Evolutionary conservation across 1,139 yeast genomes (phyloP).

Genomic region (Blastobotrys capitulatus): DNA sequence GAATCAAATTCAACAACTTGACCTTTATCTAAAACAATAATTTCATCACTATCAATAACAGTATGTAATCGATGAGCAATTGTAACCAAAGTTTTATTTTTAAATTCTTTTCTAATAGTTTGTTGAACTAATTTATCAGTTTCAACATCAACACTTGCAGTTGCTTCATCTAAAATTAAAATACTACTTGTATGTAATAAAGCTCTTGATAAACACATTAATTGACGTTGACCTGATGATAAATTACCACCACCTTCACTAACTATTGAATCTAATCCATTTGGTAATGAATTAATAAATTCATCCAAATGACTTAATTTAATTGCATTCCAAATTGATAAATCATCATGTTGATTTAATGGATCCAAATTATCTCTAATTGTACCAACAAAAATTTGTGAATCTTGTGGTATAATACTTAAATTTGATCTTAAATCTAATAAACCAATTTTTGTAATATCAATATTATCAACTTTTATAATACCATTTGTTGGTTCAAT

Average conservation of each 20-base stretch:
- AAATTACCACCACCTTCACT: slow-evolving; percentile 69
- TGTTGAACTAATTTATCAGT: slow-evolving; percentile 72
- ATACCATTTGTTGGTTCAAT: slow-evolving; percentile 58
- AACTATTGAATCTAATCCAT: slow-evolving; percentile 39
- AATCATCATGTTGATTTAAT: slow-evolving; percentile 44
- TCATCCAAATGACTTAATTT: slow-evolving; percentile 78
- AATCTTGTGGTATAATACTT: slow-evolving; percentile 73
- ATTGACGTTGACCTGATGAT: slow-evolving; percentile 74
- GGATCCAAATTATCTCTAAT: slow-evolving; percentile 67
- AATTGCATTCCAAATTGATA: slow-evolving; percentile 74
- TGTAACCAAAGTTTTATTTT: slow-evolving; percentile 63
- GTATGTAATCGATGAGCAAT: slow-evolving; percentile 84
- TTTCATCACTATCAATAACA: slow-evolving; percentile 70
- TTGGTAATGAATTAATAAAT: slow-evolving; percentile 46
- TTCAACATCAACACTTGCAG: slow-evolving; percentile 78
- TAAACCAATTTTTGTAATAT: slow-evolving; percentile 53
- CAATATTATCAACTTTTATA: slow-evolving; percentile 52
- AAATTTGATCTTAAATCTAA: slow-evolving; percentile 51
- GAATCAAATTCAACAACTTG: slow-evolving; percentile 62
- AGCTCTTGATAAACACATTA: slow-evolving; percentile 72
- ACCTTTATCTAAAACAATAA: slow-evolving; percentile 63
- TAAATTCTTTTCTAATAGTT: slow-evolving; percentile 61
- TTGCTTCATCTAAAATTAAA: slow-evolving; percentile 74
- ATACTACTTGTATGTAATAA: slow-evolving; percentile 56
- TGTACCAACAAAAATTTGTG: slow-evolving; percentile 63